Base-by-base conservation (phyloP, 441 rosid species). In the Euphorbia celastroides region DNA sequence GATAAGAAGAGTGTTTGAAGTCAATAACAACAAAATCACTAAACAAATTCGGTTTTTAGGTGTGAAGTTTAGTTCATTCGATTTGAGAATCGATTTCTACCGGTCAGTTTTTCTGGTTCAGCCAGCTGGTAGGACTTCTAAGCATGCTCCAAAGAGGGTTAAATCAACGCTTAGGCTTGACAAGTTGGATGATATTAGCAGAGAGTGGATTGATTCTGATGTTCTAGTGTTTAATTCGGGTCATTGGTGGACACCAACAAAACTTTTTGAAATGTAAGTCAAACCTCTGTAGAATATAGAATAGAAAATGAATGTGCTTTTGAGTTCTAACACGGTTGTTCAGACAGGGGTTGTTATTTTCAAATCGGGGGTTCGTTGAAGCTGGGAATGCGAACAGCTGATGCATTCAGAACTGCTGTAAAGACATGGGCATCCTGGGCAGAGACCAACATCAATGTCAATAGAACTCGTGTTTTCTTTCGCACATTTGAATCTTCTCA, bases 401-500 rank as follows among this genome's bases (percentile, higher is more conserved):
- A 80, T 27, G 94, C 75, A 72, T 88, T 86, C 72, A 79, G 64
- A 74, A 71, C 74, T 34, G 80, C 88, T 48, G 69, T 82, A 52
- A 65, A 70, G 17, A 84, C 87, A 1, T 88, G 95, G 92, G 87
- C 85, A 57, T 80, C 90, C 69, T 86, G 95, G 95, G 80, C 73
- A 64, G 87, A 84, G 66, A 71, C 78, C 36, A 62, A 62, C 12
- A 62, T 88, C 76, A 78, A 88, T 77, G 66, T 74, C 52, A 86
- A 83, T 55, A 83, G 19, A 48, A 88, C 92, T n/a, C 70, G 70
- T 2, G 77, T 86, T 19, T 86, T 84, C 79, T 83, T 90, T 67
- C 90, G 97, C 59, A 86, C 97, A 23, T 88, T 88, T 64, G 97
- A 90, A 77, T 82, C 95, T 74, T 83, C 93, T 14, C 97, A 90